These are phyloP conservation scores for Hygrophorus pudorinus DNA, from an alignment of 768 basidiomycete genomes.

Conservation along the genomic window DNA sequence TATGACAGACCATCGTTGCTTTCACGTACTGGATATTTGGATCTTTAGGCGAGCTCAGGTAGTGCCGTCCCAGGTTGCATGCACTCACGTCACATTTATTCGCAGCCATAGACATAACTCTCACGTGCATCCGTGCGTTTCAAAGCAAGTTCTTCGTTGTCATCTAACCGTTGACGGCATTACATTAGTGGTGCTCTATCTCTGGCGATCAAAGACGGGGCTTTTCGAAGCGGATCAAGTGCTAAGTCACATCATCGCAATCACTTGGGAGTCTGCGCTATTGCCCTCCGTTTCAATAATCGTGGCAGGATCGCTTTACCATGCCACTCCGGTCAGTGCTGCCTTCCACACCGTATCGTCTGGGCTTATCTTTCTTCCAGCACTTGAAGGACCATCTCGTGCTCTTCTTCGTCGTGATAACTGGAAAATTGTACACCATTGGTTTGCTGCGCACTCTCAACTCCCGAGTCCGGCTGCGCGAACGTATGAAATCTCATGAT, in stretches of 20 bases:
- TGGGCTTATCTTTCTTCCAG: conserved; percentile 12
- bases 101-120: conserved; percentile 29
- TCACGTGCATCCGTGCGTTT: conserved; percentile 28
- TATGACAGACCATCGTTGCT: conserved; percentile 26
- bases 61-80: not conserved
- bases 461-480: conserved; percentile 23
- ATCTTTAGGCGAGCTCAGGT: conserved; percentile 23
- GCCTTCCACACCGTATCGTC: not conserved
- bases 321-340: conserved; percentile 21
- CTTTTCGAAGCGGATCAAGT: conserved; percentile 28
- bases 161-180: not conserved
- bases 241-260: conserved; percentile 27
- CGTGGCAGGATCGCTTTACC: conserved; percentile 25
- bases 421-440: conserved; percentile 39
- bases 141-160: not conserved
- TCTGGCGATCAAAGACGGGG: conserved; percentile 30
- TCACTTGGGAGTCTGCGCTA: conserved; percentile 28
- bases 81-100: not conserved
- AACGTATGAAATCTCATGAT: conserved; percentile 28
- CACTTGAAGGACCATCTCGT: conserved; percentile 28
- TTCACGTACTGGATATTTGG: conserved; percentile 39
- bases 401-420: conserved; percentile 37
- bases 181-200: conserved; percentile 26
- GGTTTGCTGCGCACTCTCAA: conserved; percentile 32
- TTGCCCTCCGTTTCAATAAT: conserved; percentile 26